Conservation (phyloP, 2,329 filamentous ascomycete species). For the Neonectria ditissima region DNA sequence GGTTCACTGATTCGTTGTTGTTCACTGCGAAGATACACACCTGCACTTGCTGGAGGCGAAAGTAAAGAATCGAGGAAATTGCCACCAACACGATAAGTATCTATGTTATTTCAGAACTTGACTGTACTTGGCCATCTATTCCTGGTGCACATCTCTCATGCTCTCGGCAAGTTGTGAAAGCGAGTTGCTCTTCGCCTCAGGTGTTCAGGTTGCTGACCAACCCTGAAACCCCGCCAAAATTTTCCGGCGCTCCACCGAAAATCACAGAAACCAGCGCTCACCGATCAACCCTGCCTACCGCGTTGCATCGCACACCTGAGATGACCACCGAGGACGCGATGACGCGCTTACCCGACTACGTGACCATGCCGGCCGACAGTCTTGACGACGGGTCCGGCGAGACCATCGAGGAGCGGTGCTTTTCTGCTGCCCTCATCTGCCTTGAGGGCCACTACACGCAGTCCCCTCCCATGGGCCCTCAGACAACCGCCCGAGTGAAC, state of each 20-base stretch:
- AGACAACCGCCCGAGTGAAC: slow-evolving; percentile 65
- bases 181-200: slow-evolving; percentile 5
- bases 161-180: slow-evolving; percentile 2
- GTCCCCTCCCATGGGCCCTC: slow-evolving; percentile 67
- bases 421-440: slow-evolving; percentile 70
- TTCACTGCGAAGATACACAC: too few relatives aligned
- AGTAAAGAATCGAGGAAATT: neutral
- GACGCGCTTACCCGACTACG: slow-evolving; percentile 44
- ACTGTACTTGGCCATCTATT: neutral
- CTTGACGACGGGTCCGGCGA: slow-evolving; percentile 48
- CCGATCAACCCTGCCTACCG: slow-evolving; percentile 24
- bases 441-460: slow-evolving; percentile 72
- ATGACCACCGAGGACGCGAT: slow-evolving; percentile 39
- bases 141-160: neutral
- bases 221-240: slow-evolving; percentile 43
- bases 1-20: too few relatives aligned
- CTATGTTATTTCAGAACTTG: neutral
- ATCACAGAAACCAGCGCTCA: slow-evolving; percentile 29
- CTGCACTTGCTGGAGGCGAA: neutral
- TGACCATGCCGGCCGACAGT: slow-evolving; percentile 28
- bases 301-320: slow-evolving; percentile 21
- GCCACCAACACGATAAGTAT: neutral
- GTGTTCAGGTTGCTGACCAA: slow-evolving; percentile 41
- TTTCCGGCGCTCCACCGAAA: slow-evolving; percentile 42
- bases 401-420: slow-evolving; percentile 73